Evolutionary conservation across 176 grass and related monocot species (phyloP), one percentile per base, ranked within the genome.

Genomic region (Avena sativa): DNA sequence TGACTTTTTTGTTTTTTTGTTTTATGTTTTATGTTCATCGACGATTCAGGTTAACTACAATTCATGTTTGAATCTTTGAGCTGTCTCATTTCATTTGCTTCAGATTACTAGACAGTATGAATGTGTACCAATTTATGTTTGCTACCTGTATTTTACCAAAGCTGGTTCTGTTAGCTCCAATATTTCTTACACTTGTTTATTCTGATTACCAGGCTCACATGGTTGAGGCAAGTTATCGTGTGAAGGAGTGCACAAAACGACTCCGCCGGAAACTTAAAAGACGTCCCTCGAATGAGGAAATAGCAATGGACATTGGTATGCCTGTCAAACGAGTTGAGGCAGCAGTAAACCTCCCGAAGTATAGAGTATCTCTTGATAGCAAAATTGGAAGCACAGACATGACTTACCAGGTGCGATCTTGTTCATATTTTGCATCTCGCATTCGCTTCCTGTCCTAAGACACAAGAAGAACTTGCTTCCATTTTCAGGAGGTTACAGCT

Each of bases 401-500:
- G 76, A 97, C 92, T 72, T 91, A 88, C 63, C 88, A 91, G 86
- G 95, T 98, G 79, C 6, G 53, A 70, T 48, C 15, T 52, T 26
- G 46, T 66, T 81, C n/a, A 40, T 73, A 79, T 59, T 38, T 55
- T 86, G 19, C 30, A 64, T 53, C 19, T 9, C 46, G 19, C 21
- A 0, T 74, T 15, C 68, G 15, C 2, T 81, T 81, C 8, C 16
- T 20, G 56, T 15, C 38, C 26, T 75, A 66, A 49, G 67, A 47
- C 23, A 53, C n/a, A 56, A 21, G 32, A 43, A 74, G 5, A 63
- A 64, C n/a, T 19, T 32, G 17, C 15, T 64, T 73, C 78, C 14
- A 58, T 94, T 86, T 67, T 84, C 87, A 98, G 96, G 96, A 98
- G 84, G 88, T 91, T 23, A 92, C 93, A 79, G 92, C 92, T 44